Evolutionary conservation across 164 flowering plant genomes (phyloP).

Genomic region (Kalanchoe fedtschenkoi): DNA sequence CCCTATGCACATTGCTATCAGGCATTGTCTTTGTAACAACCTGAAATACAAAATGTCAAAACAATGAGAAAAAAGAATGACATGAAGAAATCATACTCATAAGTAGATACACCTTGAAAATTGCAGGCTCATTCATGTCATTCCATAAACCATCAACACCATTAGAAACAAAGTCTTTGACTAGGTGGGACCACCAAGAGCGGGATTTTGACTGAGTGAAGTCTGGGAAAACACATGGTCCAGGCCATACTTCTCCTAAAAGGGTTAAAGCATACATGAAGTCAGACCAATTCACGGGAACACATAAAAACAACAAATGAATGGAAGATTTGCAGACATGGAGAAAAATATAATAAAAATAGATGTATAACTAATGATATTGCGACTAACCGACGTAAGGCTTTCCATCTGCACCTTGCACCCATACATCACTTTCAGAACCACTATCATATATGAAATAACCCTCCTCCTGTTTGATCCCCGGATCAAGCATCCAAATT

Average conservation of each 20-base stretch:
- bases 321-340: neutral
- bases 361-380: conserved; percentile 3
- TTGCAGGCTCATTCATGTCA: conserved; percentile 98
- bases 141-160: conserved; percentile 99
- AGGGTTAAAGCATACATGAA: neutral
- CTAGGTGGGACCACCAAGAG: conserved; percentile 87
- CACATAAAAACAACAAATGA: neutral
- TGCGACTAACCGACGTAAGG: conserved; percentile 58
- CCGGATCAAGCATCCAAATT: conserved; percentile 99
- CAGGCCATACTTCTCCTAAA: conserved; percentile 95
- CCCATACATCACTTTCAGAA: conserved; percentile 58
- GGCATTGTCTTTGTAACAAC: conserved; percentile 89
- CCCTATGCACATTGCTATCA: conserved; percentile 77
- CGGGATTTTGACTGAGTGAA: conserved; percentile 71
- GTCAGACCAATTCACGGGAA: neutral
- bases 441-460: conserved; percentile 88
- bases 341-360: neutral
- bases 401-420: conserved; percentile 56
- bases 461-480: conserved; percentile 70
- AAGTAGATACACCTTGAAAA: conserved; percentile 53
- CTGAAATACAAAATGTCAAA: conserved; percentile 25
- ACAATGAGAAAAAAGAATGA: conserved; percentile 6
- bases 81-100: neutral
- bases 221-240: conserved; percentile 94
- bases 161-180: conserved; percentile 65